Evolutionary conservation across 768 basidiomycete species (phyloP), one percentile per base, ranked within the genome.

Genomic region (Hysterangium stoloniferum): DNA sequence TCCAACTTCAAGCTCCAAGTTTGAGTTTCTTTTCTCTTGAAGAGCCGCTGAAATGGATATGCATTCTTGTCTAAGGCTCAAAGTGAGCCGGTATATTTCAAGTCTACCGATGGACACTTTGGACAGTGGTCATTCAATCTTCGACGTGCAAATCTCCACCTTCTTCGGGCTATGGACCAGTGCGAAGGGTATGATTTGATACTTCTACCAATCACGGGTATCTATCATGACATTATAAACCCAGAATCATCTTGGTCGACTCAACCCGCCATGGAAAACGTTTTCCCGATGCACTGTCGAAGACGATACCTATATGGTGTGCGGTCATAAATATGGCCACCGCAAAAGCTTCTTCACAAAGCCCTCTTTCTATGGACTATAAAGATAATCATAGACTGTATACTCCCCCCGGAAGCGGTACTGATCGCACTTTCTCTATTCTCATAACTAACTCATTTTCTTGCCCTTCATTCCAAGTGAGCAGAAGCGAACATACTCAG

Each of bases 281-380:
- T 12, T 83, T 95, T 42, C 95, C 95, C 1, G 95, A 98, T 56
- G 91, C 94, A 0, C 72, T 97, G 1, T 87, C 87, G 1, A 98
- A 95, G 61, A 95, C 93, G 0, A 74, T 97, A 1, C 94, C 94
- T 0, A 86, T 94, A 45, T 98, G 95, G 95, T 95, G 94, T 62
- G 72, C 87, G 7, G 87, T 92, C 4, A 71, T 95, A 54, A 97
- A 95, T 60, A 72, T 79, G 45, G 83, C 78, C 25, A 64, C 78
- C 29, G 54, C 38, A 25, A 38, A 27, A 31, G 22, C 24, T 33
- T 41, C 55, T 66, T 41, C 68, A 15, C 52, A 57, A 55, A 28
- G 7, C 22, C 45, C n/a, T 15, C 52, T 6, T 41, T 37, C 6
- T 58, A 7, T 50, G 56, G 5, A n/a, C 13, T 11, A 31, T 29